Evolutionary conservation across 2,329 filamentous ascomycete species (phyloP), one percentile per base, ranked within the genome.

Genomic region (Sporothrix sp.): DNA sequence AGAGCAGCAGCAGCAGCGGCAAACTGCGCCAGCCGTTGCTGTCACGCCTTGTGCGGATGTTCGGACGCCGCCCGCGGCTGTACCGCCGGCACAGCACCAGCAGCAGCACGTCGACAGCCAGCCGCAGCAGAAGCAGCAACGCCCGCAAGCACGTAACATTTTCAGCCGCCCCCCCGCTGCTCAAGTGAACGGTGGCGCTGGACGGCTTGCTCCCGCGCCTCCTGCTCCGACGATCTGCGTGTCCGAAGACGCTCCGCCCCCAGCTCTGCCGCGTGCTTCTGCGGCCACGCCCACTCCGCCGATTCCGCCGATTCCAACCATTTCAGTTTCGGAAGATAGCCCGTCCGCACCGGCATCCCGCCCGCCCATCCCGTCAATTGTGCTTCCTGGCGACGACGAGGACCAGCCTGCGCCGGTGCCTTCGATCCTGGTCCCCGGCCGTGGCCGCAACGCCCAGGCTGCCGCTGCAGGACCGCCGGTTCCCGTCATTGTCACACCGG

Each of bases 41-140:
- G 71, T 78, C 70, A 61, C 71, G 71, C 66, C 75, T 76, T 64
- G 71, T 68, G 66, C 72, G 65, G 67, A 68, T 68, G 54, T 62
- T 72, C 51, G 64, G 58, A 43, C 60, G 59, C 35, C 66, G 64
- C 47, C 63, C 61, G 33, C 65, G 59, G 13, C 45, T 38, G 47
- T n/a, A n/a, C n/a, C 63, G 55, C 61, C 58, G 62, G 59, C 63
- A 38, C 51, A 51, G 45, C 45, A 49, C 7, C 40, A 38, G 38
- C 48, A 52, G 48, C 36, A 43, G 16, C 20, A 49, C 28, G 43
- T 44, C 25, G 35, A 43, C 50, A 48, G 20, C 47, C 50, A 52
- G 30, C 45, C 28, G 21, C 48, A 45, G 23, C 50, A 43, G 2
- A 27, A 49, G 23, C 68, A 61, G 61, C 63, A 59, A 60, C 67